Conservation (phyloP, 2,329 filamentous ascomycete genomes). For the Moelleriella libera region DNA sequence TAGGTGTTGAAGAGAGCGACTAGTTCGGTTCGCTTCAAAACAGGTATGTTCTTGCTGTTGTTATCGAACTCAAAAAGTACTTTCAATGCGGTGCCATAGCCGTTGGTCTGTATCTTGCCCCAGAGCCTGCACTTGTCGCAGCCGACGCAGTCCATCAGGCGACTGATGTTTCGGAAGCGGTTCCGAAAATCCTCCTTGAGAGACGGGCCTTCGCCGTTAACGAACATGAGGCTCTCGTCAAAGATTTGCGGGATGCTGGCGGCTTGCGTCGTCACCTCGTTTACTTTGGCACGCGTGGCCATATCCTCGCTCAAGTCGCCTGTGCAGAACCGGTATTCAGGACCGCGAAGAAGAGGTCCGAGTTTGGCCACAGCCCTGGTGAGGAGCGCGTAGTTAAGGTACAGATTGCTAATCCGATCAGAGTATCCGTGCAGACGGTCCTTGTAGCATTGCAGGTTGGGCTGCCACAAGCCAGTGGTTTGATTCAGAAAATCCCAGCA, state of each 20-base stretch:
- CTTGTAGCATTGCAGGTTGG: constrained; percentile 82
- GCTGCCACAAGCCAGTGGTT: constrained; percentile 83
- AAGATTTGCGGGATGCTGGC: constrained; percentile 68
- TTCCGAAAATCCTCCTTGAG: constrained; percentile 96
- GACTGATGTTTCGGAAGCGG: constrained; percentile 90
- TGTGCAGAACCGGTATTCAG: constrained; percentile 78
- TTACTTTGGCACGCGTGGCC: constrained; percentile 67
- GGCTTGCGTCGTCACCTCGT: constrained; percentile 58
- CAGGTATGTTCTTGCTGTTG: constrained; percentile 47
- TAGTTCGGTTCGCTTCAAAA: constrained; percentile 76
- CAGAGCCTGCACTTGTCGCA: constrained; percentile 97
- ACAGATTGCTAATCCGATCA: constrained; percentile 90
- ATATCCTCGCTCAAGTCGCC: constrained; percentile 69
- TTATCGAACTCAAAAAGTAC: constrained; percentile 88
- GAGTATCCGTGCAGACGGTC: constrained; percentile 70
- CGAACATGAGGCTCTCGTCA: constrained; percentile 92
- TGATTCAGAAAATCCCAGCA: constrained; percentile 96
- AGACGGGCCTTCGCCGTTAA: constrained; percentile 56
- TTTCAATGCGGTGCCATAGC: constrained; percentile 89
- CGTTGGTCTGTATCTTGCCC: constrained; percentile 92
- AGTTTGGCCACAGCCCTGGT: constrained; percentile 85
- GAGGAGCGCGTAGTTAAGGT: constrained; percentile 98
- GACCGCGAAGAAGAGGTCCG: constrained; percentile 54
- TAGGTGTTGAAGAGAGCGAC: constrained; percentile 93
- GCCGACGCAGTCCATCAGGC: constrained; percentile 96